These are phyloP conservation scores for Nicotiana tabacum DNA, from an alignment of 257 asterid genomes.

Conservation along the genomic window DNA sequence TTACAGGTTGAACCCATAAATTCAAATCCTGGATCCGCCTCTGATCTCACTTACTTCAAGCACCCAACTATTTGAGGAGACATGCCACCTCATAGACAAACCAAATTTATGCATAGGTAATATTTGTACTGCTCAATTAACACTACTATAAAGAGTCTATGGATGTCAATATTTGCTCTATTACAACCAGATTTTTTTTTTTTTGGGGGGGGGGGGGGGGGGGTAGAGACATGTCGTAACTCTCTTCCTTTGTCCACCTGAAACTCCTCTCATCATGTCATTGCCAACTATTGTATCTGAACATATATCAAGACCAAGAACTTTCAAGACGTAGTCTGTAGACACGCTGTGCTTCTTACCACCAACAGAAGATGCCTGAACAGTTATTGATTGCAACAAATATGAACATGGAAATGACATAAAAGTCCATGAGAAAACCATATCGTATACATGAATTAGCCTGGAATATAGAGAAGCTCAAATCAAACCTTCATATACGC, in stretches of 20 bases:
- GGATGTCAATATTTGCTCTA: background rate
- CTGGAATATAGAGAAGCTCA: background rate
- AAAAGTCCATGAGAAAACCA: background rate
- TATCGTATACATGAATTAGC: background rate
- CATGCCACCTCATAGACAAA: background rate
- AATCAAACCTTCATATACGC: conserved; percentile 77
- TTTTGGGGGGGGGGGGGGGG: background rate
- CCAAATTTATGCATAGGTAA: background rate
- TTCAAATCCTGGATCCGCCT: no score
- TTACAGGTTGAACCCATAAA: no score
- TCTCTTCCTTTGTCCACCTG: conserved; percentile 89
- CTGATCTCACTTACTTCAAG: background rate
- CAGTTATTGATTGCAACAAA: background rate
- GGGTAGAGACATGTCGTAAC: conserved; percentile 61
- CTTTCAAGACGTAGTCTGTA: conserved; percentile 77
- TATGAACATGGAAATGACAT: background rate
- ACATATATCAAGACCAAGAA: conserved; percentile 87
- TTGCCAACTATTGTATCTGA: conserved; percentile 77
- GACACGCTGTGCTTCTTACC: conserved; percentile 70
- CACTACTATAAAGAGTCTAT: background rate
- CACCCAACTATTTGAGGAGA: background rate
- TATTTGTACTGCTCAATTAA: background rate
- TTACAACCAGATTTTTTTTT: background rate
- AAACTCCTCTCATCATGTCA: conserved; percentile 86
- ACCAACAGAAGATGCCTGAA: conserved; percentile 69